A percentile compares a stretch with the other conserved stretches of the same genome.
Conservation (phyloP, 306 rosid genomes). For the Castanea crenata region DNA sequence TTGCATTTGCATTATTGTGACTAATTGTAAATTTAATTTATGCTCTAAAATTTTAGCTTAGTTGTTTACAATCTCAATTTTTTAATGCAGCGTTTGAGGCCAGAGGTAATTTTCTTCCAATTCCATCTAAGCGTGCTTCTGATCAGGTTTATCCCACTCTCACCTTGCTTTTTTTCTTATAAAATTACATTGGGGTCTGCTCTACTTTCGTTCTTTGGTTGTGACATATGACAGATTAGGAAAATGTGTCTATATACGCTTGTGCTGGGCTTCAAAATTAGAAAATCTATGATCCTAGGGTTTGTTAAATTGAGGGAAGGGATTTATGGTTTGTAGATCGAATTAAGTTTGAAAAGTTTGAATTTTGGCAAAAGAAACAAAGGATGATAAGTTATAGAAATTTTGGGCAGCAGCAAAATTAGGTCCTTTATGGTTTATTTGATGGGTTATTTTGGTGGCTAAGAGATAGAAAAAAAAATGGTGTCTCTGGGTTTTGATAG, state of each 20-base stretch:
- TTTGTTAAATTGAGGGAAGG: too few species aligned
- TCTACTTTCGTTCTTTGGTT: background rate
- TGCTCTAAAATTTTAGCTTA: too few species aligned
- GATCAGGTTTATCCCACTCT: too few species aligned
- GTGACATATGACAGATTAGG: constrained; percentile 18
- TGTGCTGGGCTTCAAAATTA: background rate
- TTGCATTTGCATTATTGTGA: too few species aligned
- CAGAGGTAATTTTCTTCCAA: constrained; percentile 59
- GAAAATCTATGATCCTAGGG: background rate
- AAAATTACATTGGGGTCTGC: constrained; percentile 25
- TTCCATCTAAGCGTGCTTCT: constrained; percentile 64
- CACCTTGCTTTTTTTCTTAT: constrained; percentile 6
- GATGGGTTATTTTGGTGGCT: background rate
- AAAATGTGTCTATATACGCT: background rate
- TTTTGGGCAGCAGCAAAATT: background rate
- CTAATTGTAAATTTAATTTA: too few species aligned
- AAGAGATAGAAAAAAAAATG: background rate
- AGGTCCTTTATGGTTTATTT: background rate
- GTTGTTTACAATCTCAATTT: too few species aligned
- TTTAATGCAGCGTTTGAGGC: too few species aligned
- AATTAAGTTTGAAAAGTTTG: background rate
- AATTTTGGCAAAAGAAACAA: background rate
- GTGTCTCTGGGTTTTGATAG: background rate
- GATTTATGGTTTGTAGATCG: background rate
- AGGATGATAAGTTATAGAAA: background rate